Conservation (phyloP, 2,329 filamentous ascomycete species). For the Emmonsiellopsis sp. region DNA sequence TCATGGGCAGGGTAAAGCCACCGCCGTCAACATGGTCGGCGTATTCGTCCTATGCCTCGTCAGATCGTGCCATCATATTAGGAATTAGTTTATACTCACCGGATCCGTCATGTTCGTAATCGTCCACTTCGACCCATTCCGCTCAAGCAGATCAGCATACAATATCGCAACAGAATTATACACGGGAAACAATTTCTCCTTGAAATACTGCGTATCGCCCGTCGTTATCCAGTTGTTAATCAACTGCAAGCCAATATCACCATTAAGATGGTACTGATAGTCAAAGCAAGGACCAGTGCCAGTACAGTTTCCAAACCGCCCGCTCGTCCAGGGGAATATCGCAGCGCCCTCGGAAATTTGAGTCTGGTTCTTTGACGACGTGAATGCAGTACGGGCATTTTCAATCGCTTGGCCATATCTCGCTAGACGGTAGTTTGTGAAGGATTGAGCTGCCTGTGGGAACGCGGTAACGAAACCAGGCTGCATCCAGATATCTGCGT, state of each 20-base stretch:
- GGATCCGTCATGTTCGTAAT: slow-evolving; percentile 63
- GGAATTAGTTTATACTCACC: slow-evolving; percentile 28
- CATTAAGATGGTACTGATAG: slow-evolving; percentile 63
- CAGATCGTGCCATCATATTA: slow-evolving; percentile 3
- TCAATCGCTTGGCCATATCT: slow-evolving; percentile 49
- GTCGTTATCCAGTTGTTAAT: slow-evolving; percentile 53
- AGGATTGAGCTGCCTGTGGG: slow-evolving; percentile 52
- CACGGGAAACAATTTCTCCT: slow-evolving; percentile 49
- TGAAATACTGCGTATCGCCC: slow-evolving; percentile 49
- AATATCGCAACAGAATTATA: slow-evolving; percentile 55
- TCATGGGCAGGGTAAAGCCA: slow-evolving; percentile 59
- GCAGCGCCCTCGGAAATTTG: slow-evolving; percentile 49
- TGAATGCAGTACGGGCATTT: slow-evolving; percentile 48
- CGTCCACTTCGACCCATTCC: slow-evolving; percentile 46
- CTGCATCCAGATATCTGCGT: slow-evolving; percentile 59
- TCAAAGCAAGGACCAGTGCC: slow-evolving; percentile 56
- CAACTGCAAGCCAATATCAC: slow-evolving; percentile 56
- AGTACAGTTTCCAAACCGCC: slow-evolving; percentile 59
- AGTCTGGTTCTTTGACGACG: slow-evolving; percentile 51
- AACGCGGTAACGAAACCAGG: slow-evolving; percentile 56
- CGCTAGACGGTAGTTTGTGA: slow-evolving; percentile 55
- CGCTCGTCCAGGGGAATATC: slow-evolving; percentile 60
- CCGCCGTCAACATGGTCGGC: slow-evolving; percentile 58
- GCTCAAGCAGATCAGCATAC: slow-evolving; percentile 50
- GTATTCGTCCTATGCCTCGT: slow-evolving; percentile 47